Conservation (phyloP, 108 stramenopile genomes). For the Thalassiosira profunda region DNA sequence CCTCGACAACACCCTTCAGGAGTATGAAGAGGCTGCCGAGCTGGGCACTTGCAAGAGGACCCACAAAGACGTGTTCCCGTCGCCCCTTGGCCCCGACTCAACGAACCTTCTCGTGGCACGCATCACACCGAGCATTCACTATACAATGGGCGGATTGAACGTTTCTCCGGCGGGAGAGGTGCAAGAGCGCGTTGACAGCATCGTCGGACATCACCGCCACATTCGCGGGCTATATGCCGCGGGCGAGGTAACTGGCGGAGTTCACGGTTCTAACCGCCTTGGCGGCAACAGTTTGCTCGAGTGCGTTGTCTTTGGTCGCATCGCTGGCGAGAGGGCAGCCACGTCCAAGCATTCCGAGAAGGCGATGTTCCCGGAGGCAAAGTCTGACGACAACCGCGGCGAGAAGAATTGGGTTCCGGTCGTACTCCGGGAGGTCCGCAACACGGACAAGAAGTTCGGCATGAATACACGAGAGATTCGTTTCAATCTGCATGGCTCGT, state of each 20-base stretch:
- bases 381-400: constrained; percentile 13
- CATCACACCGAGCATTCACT: constrained; percentile 79
- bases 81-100: constrained; percentile 10
- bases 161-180: constrained; percentile 71
- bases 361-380: constrained; percentile 14
- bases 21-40: constrained; percentile 26
- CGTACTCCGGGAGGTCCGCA: constrained; percentile 44
- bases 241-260: constrained; percentile 78
- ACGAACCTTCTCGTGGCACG: constrained; percentile 71
- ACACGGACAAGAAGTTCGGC: constrained; percentile 58
- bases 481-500: constrained; percentile 50
- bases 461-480: constrained; percentile 51
- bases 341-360: constrained; percentile 27
- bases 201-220: constrained; percentile 36
- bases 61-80: constrained; percentile 31
- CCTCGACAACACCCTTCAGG: constrained; percentile 28
- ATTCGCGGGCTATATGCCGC: constrained; percentile 66
- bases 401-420: constrained; percentile 46
- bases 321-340: constrained; percentile 56
- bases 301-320: constrained; percentile 87
- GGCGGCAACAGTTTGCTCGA: constrained; percentile 88
- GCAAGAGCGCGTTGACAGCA: constrained; percentile 27
- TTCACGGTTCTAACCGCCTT: constrained; percentile 70
- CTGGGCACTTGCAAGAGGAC: constrained; percentile 27
- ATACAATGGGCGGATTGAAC: constrained; percentile 89